These are phyloP conservation scores for Calocera cornea DNA, from an alignment of 768 basidiomycete genomes.

Conservation along the genomic window DNA sequence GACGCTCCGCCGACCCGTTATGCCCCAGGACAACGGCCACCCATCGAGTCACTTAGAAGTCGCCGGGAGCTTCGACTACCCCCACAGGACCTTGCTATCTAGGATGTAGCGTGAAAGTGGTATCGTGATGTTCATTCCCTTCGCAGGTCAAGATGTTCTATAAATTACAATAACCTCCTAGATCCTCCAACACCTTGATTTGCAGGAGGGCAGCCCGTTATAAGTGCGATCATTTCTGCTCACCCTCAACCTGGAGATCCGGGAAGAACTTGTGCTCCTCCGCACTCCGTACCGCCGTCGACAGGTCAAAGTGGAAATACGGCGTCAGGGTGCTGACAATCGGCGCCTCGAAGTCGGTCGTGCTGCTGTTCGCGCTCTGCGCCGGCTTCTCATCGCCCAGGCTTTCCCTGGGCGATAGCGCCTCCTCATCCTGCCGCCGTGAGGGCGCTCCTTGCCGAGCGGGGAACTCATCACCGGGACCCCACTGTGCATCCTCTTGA, in stretches of 20 bases:
- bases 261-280: slow-evolving; percentile 25
- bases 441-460: slow-evolving; percentile 14
- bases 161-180: no score
- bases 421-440: slow-evolving; percentile 10
- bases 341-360: slow-evolving; percentile 9
- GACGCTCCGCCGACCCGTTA: no score
- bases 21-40: no score
- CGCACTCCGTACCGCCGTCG: slow-evolving; percentile 54
- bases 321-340: slow-evolving; percentile 39
- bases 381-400: slow-evolving; percentile 10
- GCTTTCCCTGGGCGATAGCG: slow-evolving; percentile 14
- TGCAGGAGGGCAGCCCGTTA: no score
- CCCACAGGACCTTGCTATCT: no score
- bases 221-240: no score
- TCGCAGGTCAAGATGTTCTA: no score
- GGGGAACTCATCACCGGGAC: slow-evolving; percentile 23
- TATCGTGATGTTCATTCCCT: no score
- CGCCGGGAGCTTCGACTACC: no score
- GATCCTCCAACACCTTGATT: no score
- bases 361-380: slow-evolving; percentile 4
- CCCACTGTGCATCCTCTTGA: slow-evolving; percentile 24
- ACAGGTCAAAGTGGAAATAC: slow-evolving; percentile 85
- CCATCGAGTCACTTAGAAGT: no score
- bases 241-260: not conserved
- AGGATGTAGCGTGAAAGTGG: no score